Conservation (phyloP, 1,139 yeast genomes). For the Yamadazyma pseudoaaseri region DNA sequence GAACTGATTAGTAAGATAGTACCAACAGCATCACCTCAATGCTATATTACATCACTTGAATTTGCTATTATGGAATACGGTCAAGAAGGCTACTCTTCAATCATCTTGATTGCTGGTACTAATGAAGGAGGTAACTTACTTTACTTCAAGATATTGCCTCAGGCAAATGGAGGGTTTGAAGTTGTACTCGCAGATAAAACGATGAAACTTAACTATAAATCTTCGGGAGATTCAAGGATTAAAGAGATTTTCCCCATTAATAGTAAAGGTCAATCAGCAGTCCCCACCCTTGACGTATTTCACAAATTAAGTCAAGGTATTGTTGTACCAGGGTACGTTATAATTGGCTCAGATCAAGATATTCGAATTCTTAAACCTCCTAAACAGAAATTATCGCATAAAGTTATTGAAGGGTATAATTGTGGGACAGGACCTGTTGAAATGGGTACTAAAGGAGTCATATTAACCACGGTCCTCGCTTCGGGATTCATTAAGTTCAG, state of each 20-base stretch:
- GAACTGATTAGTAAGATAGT: slow-evolving; percentile 43
- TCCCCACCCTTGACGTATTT: slow-evolving; percentile 62
- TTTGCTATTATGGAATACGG: slow-evolving; percentile 71
- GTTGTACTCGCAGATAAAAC: slow-evolving; percentile 56
- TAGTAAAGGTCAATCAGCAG: slow-evolving; percentile 59
- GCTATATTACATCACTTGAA: slow-evolving; percentile 60
- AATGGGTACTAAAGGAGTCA: slow-evolving; percentile 27
- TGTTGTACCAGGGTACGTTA: slow-evolving; percentile 58
- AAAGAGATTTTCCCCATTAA: slow-evolving; percentile 57
- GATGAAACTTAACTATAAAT: slow-evolving; percentile 37
- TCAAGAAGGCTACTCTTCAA: slow-evolving; percentile 67
- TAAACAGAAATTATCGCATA: slow-evolving; percentile 60
- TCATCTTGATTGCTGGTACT: slow-evolving; percentile 76
- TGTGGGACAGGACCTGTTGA: slow-evolving; percentile 43
- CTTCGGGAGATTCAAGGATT: slow-evolving; percentile 30
- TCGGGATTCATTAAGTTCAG: slow-evolving; percentile 41
- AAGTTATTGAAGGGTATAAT: slow-evolving; percentile 61
- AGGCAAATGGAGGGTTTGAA: slow-evolving; percentile 63
- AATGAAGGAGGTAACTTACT: slow-evolving; percentile 68
- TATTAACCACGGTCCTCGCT: slow-evolving; percentile 35
- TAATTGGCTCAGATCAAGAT: slow-evolving; percentile 60
- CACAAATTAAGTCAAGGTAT: slow-evolving; percentile 62
- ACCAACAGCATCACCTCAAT: slow-evolving; percentile 33
- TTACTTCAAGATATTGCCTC: slow-evolving; percentile 68
- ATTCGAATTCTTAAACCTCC: slow-evolving; percentile 65